Base-by-base conservation (phyloP, 345 rosid species). In the Eutrema yunnanense region DNA sequence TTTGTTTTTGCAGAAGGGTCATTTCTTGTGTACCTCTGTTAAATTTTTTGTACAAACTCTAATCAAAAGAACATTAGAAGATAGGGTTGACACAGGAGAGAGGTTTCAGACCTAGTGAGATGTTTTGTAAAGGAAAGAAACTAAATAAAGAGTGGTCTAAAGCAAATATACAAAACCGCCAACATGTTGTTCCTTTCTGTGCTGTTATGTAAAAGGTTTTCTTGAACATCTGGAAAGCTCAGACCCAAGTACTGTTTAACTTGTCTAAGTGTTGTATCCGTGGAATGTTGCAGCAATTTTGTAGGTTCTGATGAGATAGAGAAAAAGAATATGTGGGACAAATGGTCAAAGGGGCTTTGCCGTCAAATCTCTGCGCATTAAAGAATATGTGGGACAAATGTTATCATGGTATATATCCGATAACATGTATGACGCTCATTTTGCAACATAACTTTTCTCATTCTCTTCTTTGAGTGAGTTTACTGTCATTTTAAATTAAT, bases 231-330 rank as follows among this genome's bases (percentile, higher is more conserved):
- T 22, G 26, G 26, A 22, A 22, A 22, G 26, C 26, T 22, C 26
- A 22, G 26, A 22, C 26, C 26, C 26, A 22, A 22, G 26, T 22
- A 2, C 26, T 22, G 26, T 22, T 22, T 22, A 22, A 22, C 26
- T 22, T 22, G 26, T 22, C 26, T 22, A 0, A 73, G 79, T 62
- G 74, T 83, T 80, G 71, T 92, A 62, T 85, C 79, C 1, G 26
- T 22, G 26, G 26, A 22, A 22, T 22, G 26, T 22, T 90, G 92
- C 40, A 83, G 78, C 40, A 66, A 84, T 81, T 82, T 74, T 78
- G 80, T 60, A 19, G 76, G 67, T 61, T 53, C 30, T 54, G 60
- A 26, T 27, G 86, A 60, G 48, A 48, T 60, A 6, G 79, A 76
- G 53, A 6, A 44, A 29, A 40, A 72, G 37, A 52, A 19, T 56